Percentiles rank a stretch among this genome's conserved stretches.
Evolutionary conservation across 2,329 filamentous ascomycete genomes (phyloP).

Genomic region (Scopulariopsis brevicaulis): DNA sequence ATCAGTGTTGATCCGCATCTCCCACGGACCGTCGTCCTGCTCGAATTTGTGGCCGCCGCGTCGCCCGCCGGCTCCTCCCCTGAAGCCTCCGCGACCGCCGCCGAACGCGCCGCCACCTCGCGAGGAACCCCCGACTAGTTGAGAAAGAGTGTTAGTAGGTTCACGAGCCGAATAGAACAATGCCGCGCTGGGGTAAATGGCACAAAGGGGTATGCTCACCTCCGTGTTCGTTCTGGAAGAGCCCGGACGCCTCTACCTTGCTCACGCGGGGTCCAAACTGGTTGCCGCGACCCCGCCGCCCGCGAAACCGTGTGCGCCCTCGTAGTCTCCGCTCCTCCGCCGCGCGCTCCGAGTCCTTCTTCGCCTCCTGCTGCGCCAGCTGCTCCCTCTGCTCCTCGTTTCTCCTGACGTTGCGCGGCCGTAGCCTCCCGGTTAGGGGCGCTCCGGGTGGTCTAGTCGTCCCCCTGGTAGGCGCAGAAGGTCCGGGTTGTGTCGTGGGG

Average conservation of each 20-base stretch:
- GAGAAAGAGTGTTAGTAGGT: background rate
- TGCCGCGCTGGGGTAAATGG: background rate
- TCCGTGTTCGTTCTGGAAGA: background rate
- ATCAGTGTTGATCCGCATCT: conserved; percentile 44
- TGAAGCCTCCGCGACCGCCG: conserved; percentile 15
- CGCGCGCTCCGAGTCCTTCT: conserved; percentile 27
- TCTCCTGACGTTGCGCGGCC: conserved; percentile 35
- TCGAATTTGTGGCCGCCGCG: conserved; percentile 9
- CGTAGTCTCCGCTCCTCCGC: conserved; percentile 25
- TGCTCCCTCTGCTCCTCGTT: conserved; percentile 36
- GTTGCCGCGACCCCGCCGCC: conserved; percentile 29
- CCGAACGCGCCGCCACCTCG: conserved; percentile 8
- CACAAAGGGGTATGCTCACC: background rate
- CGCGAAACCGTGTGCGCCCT: conserved; percentile 26
- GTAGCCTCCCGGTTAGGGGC: conserved; percentile 26
- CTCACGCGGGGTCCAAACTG: conserved; percentile 22
- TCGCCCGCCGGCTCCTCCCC: conserved; percentile 14
- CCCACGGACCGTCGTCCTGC: conserved; percentile 19
- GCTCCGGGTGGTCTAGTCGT: conserved; percentile 9
- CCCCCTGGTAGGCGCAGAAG: background rate
- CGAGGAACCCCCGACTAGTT: background rate
- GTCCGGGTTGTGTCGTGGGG: background rate
- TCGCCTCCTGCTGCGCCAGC: conserved; percentile 30
- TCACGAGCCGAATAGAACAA: background rate
- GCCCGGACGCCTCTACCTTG: conserved; percentile 13